A percentile compares a stretch with the other conserved stretches of the same genome.
These are phyloP conservation scores for Strigomonas culicis DNA, from an alignment of 208 protist species.

Conservation along the genomic window DNA sequence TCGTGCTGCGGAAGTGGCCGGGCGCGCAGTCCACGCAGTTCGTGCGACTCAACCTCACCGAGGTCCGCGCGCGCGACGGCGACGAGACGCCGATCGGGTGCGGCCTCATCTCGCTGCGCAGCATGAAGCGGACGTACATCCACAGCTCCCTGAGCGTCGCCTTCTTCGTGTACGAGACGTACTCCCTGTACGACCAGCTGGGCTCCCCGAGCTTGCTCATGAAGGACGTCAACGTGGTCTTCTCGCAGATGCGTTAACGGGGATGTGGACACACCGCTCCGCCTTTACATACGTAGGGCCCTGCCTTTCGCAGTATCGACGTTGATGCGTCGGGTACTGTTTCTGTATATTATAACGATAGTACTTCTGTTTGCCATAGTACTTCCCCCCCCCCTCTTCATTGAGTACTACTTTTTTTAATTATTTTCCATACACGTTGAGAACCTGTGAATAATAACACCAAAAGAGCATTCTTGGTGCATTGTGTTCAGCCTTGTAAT, in stretches of 20 bases:
- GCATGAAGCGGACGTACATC: constrained; percentile 54
- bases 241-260: constrained; percentile 53
- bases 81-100: constrained; percentile 86
- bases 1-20: constrained; percentile 84
- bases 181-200: constrained; percentile 84
- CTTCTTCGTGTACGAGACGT: constrained; percentile 90
- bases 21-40: constrained; percentile 78
- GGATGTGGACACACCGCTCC: no score
- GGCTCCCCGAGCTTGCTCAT: constrained; percentile 80
- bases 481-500: not conserved
- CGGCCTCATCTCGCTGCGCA: constrained; percentile 73
- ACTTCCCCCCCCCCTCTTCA: not conserved
- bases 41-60: constrained; percentile 83
- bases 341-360: not conserved
- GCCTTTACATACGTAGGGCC: no score
- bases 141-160: constrained; percentile 66
- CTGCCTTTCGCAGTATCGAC: no score
- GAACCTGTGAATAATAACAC: not conserved
- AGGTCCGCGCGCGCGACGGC: constrained; percentile 74
- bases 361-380: not conserved
- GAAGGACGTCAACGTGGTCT: constrained; percentile 77
- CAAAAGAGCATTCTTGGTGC: not conserved
- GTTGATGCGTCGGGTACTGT: no score
- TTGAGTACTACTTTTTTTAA: not conserved
- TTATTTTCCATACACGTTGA: not conserved